Evolutionary conservation across 345 rosid species (phyloP), one percentile per base, ranked within the genome.

Genomic region (Eucalyptus melliodora): DNA sequence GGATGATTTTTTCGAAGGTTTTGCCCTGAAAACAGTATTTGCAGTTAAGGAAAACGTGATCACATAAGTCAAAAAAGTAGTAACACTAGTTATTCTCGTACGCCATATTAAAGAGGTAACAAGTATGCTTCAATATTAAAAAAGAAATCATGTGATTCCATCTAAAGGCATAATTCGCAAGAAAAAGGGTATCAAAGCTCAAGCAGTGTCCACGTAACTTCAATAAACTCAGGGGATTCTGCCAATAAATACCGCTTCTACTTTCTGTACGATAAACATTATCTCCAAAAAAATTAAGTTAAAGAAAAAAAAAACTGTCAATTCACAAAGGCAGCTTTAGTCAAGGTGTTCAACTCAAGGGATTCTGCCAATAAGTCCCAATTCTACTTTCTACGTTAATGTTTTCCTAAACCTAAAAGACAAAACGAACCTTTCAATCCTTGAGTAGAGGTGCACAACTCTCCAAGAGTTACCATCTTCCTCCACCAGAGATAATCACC

Each of bases 401-500:
- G 10, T 44, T 44, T 9, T 44, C 51, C 51, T 15, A 15, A 50
- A 16, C 51, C 51, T 50, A 50, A 50, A 50, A 50, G 3, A 50
- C 51, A 50, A 50, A 50, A 50, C 51, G 51, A 50, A 50, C 51
- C 51, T 50, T 50, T 50, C 51, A 50, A 50, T 50, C 51, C 51
- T 50, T 50, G 17, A 50, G 51, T 15, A 50, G 51, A 50, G 17
- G 51, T 50, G 51, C 51, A 2, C 37, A 15, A 11, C 3, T 65
- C 31, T 65, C 77, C 77, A 65, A 65, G 40, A 65, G 37, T 93
- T 90, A 98, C 99, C 97, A 83, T 96, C 96, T 91, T 96, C 94
- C 89, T 95, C 97, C 83, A 97, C 92, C 93, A 96, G 91, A 80
- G 97, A 94, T 49, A 98, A 98, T 88, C 93, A 95, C 56, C 96